Base-by-base conservation (phyloP, 176 grass and related monocot species). In the Aechmea fasciata region DNA sequence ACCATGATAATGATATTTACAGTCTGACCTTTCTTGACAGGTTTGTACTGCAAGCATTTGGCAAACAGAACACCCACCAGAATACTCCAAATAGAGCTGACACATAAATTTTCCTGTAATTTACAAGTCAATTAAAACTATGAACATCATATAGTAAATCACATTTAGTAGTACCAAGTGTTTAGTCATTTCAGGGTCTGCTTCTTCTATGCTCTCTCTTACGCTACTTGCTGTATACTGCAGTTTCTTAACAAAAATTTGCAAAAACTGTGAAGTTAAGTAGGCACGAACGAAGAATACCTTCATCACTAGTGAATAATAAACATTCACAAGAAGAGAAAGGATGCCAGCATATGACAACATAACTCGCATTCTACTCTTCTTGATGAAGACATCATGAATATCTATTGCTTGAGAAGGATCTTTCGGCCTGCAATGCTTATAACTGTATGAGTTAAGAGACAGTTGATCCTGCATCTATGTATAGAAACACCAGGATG, bases 1-100 rank as follows among this genome's bases (percentile, higher is more conserved):
- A 33, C 75, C 75, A 14, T 77, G 41, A 71, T 52, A 69, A 22
- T 51, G 47, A 64, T 79, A 66, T 66, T 61, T 59, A 3, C 13
- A 25, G 69, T 23, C 29, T 61, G 33, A 92, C 93, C 93, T 90
- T 97, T 97, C 74, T 83, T 92, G 29, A 92, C 65, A 78, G 77
- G 79, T 12, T 83, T 82, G 49, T 85, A 87, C 67, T 57, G 59
- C 59, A 87, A 85, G 29, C 72, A 80, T 70, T 83, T 92, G 18
- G 79, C 77, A 48, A 85, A 50, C 23, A 79, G 59, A 76, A 55
- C 77, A 69, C 80, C 48, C 50, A 83, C 51, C 11, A 55, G 25
- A 82, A 87, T 78, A 49, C 41, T 83, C 86, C 83, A 92, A 79
- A 92, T 78, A 11, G 78, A 89, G 73, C 71, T 15, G 19, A 87